Base-by-base conservation (phyloP, 352 stramenopile genomes). In the Phytopythium vexans region DNA sequence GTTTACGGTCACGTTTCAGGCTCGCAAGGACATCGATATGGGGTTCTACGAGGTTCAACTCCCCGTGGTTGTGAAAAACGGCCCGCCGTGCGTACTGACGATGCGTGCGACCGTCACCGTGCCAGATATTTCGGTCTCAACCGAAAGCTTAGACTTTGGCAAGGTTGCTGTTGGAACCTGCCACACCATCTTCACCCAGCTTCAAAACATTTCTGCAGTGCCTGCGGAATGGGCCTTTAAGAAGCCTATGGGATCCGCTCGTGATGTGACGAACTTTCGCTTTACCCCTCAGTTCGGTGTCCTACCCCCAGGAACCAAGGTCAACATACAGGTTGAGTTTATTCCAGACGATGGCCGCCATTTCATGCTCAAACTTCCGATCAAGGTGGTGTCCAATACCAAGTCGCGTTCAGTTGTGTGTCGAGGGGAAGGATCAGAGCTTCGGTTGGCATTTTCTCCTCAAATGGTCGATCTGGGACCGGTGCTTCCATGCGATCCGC, bases 291-390 rank as follows among this genome's bases (percentile, higher is more conserved):
- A 68, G 35, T 80, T 58, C 35, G 94, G 94, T 0, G 63, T 81
- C 3, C 70, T 98, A 10, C 56, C 71, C 8, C 84, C 92, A 2
- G 80, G 82, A 4, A 74, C 81, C 31, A 88, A 86, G 57, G 70
- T 68, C 10, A 98, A 97, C 51, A 64, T 98, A 9, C 68, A 87
- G 41, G 76, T 98, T 15, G 86, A 97, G 51, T 98, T 97, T 62
- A 50, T 96, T 8, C 92, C 92, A 0, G 66, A 90, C 21, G 82
- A 95, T 32, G 81, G 72, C 1, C 84, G 87, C 8, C 69, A 82
- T 6, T 96, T 89, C 52, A 52, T 75, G 31, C 52, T 96, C 38
- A 95, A 96, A 42, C 56, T 98, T 4, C 86, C 88, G 16, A 79
- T 98, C 49, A 95, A 96, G 66, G 80, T 97, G 39, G 68, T 69